These are phyloP conservation scores for Geotrichum australiense DNA, from an alignment of 1,139 yeast species.

Conservation along the genomic window DNA sequence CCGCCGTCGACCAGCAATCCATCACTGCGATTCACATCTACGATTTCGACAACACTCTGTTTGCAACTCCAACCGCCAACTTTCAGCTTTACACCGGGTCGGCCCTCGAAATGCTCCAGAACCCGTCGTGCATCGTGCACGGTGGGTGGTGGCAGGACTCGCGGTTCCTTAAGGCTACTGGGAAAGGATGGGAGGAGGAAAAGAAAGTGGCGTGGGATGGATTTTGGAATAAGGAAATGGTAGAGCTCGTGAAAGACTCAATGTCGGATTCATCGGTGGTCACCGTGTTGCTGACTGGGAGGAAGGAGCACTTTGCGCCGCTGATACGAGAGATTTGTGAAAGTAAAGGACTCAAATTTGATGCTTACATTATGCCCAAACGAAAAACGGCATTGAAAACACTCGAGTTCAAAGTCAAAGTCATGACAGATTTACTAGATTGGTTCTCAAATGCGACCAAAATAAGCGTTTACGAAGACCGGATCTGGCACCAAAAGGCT, in stretches of 20 bases:
- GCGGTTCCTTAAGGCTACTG: constrained; percentile 32
- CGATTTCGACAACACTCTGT: constrained; percentile 45
- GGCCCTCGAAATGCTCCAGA: constrained; percentile 29
- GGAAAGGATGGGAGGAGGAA: constrained; percentile 34
- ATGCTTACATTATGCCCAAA: constrained; percentile 37
- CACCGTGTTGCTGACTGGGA: constrained; percentile 40
- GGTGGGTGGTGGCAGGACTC: constrained; percentile 47
- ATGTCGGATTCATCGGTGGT: constrained; percentile 32
- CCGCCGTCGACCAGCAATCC: neutral
- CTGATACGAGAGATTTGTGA: constrained; percentile 29
- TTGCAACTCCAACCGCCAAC: constrained; percentile 41
- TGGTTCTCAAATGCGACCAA: constrained; percentile 30
- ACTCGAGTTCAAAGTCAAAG: constrained; percentile 35
- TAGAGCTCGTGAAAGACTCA: constrained; percentile 34
- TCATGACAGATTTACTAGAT: constrained; percentile 33
- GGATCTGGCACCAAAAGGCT: constrained; percentile 35
- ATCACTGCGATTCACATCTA: constrained; percentile 35
- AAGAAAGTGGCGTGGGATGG: constrained; percentile 28
- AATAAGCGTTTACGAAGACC: constrained; percentile 39
- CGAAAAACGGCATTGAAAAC: constrained; percentile 25
- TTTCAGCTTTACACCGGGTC: constrained; percentile 33
- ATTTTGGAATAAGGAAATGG: constrained; percentile 41
- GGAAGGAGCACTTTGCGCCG: constrained; percentile 31
- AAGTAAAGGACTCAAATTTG: constrained; percentile 31
- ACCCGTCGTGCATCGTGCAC: constrained; percentile 28